Conservation (phyloP, 345 rosid species). For the Camelina sativa region DNA sequence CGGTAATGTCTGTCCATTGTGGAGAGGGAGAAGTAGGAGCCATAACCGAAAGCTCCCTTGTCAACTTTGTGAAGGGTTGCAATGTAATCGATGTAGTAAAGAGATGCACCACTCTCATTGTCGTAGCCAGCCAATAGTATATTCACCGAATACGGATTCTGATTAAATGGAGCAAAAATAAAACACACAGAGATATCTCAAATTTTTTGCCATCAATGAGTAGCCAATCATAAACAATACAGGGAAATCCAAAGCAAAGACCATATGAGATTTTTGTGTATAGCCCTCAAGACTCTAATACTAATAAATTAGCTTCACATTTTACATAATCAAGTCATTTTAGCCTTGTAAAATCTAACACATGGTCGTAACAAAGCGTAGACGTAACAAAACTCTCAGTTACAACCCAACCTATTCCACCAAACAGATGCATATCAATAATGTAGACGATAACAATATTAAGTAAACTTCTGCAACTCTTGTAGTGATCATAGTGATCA, state of each 20-base stretch:
- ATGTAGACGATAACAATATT: not conserved
- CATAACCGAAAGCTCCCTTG: slow-evolving; percentile 94
- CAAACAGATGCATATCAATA: not conserved
- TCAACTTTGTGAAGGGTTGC: slow-evolving; percentile 98
- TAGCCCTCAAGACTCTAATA: not conserved
- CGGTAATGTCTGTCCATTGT: slow-evolving; percentile 95
- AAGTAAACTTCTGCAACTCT: not conserved
- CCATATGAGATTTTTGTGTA: not conserved
- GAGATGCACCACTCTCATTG: slow-evolving; percentile 86
- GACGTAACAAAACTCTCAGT: not conserved
- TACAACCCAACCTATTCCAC: not conserved
- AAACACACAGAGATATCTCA: not conserved
- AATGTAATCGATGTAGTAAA: slow-evolving; percentile 93
- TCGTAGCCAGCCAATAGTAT: slow-evolving; percentile 90
- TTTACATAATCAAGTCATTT: slow-evolving; percentile 1
- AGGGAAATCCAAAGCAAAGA: not conserved
- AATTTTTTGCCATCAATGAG: not conserved
- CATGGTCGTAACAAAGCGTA: not conserved
- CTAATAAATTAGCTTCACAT: not conserved
- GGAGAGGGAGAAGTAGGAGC: slow-evolving; percentile 84
- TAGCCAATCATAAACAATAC: not conserved
- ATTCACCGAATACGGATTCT: slow-evolving; percentile 93
- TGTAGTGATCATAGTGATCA: slow-evolving; percentile 1
- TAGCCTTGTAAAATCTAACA: slow-evolving; percentile 7
- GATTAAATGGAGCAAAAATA: slow-evolving; percentile 28